Base-by-base conservation (phyloP, 2,329 filamentous ascomycete species). In the Akanthomyces dipterigenus region DNA sequence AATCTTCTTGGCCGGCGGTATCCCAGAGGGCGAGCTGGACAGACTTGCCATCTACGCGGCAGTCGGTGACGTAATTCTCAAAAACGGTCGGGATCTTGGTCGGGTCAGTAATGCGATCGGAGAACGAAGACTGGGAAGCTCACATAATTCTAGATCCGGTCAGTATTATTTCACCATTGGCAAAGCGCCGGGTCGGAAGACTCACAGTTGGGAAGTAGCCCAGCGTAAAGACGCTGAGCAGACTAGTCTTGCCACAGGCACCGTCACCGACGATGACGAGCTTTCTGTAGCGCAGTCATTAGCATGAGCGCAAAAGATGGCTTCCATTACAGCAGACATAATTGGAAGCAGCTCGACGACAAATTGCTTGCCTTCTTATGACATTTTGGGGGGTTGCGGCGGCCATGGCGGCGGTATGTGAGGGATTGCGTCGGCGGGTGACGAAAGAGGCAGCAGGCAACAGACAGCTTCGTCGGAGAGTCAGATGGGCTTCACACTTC, bases 11-110 rank as follows among this genome's bases (percentile, higher is more conserved):
- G 63, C 95, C 95, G 56, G 95, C 95, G n/a, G 95, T 99, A 86
- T 99, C 95, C 95, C 95, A 99, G 69, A 99, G 80, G 56, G 95
- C 95, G 65, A 99, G 83, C 78, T 99, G 95, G 43, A 99, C 95
- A n/a, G 91, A 96, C 75, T 96, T 96, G 71, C 95, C 95, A 73
- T 99, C 95, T 63, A 99, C 95, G 78, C 93, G 85, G 77, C 95
- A 99, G 78, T 99, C 95, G 68, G 95, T 99, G 66, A 99, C 95
- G 72, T 99, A 99, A 79, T 99, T 99, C 74, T 99, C 95, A 76
- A 99, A 99, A 42, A 99, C 95, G 51, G 95, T 99, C 1, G 95
- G 95, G 56, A 96, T 93, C 88, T 92, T 74, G 68, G 64, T 68
- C n/a, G 70, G 38, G 16, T 62, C 24, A 54, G 48, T 34, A 34